A percentile compares a stretch with the other conserved stretches of the same genome.
These are phyloP conservation scores for Passiflora organensis DNA, from an alignment of 345 rosid genomes.

Conservation along the genomic window DNA sequence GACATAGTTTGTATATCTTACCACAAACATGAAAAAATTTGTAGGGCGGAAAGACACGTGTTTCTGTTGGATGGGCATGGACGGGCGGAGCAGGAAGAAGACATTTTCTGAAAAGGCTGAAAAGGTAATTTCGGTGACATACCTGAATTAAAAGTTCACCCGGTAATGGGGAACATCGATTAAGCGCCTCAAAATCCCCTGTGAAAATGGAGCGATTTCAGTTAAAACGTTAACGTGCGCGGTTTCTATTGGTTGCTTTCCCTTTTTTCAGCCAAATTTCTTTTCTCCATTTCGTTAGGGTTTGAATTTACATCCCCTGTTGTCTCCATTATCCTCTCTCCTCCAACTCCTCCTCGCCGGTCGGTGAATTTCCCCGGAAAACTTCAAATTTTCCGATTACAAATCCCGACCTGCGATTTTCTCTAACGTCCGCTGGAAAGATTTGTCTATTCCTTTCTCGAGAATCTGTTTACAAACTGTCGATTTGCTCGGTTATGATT, in stretches of 20 bases:
- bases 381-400: conserved; percentile 20
- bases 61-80: no score
- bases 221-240: conserved; percentile 31
- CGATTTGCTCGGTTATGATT: no score
- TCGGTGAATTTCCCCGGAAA: conserved; percentile 35
- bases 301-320: background rate
- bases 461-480: no score
- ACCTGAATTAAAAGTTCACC: background rate
- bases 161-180: background rate
- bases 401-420: conserved; percentile 15
- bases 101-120: conserved; percentile 10
- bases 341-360: conserved; percentile 21
- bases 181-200: conserved; percentile 16
- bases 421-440: background rate
- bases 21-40: no score
- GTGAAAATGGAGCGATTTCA: conserved; percentile 22
- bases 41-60: no score
- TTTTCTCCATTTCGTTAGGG: conserved; percentile 9
- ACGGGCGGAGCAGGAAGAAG: no score
- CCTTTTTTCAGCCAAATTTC: conserved; percentile 3
- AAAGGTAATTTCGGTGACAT: background rate
- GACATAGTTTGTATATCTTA: no score
- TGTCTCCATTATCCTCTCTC: background rate
- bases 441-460: no score
- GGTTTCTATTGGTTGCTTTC: conserved; percentile 15